Evolutionary conservation across 305 asterid species (phyloP).

Genomic region (Nicotiana rustica): DNA sequence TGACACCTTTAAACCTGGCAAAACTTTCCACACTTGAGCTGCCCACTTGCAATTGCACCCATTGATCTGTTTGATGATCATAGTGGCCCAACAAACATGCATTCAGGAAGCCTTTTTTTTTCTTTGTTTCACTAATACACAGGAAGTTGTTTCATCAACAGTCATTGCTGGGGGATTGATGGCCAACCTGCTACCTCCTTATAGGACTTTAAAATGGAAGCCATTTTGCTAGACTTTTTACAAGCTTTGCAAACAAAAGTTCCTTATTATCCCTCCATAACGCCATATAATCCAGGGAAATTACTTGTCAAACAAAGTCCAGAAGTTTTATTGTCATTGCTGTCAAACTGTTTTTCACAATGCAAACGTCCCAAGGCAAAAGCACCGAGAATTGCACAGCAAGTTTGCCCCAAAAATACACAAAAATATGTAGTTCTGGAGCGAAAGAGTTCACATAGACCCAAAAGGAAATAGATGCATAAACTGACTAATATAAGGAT

Average conservation of each 20-base stretch:
- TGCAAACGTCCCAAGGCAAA: neutral
- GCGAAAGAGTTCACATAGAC: slow-evolving; percentile 16
- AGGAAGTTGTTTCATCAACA: slow-evolving; percentile 9
- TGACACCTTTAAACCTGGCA: neutral
- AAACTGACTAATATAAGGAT: neutral
- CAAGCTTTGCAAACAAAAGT: neutral
- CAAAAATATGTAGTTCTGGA: neutral
- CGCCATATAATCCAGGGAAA: slow-evolving; percentile 18
- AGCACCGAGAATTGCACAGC: neutral
- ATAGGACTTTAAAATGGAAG: neutral
- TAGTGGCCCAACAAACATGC: neutral
- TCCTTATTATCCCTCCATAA: neutral
- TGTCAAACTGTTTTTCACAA: slow-evolving; percentile 5
- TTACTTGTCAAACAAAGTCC: neutral
- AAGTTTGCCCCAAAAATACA: neutral
- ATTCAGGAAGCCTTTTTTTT: neutral
- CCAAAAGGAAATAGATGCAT: neutral
- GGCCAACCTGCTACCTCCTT: neutral
- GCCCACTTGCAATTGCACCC: neutral
- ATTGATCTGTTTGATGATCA: neutral
- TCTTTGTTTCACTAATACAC: neutral
- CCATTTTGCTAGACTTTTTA: neutral
- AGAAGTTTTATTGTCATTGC: neutral
- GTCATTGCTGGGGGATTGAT: neutral
- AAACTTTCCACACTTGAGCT: neutral